phyloP scores from a whole-genome alignment of 2,329 filamentous ascomycete species.

The Talaromyces atroroseus region DNA sequence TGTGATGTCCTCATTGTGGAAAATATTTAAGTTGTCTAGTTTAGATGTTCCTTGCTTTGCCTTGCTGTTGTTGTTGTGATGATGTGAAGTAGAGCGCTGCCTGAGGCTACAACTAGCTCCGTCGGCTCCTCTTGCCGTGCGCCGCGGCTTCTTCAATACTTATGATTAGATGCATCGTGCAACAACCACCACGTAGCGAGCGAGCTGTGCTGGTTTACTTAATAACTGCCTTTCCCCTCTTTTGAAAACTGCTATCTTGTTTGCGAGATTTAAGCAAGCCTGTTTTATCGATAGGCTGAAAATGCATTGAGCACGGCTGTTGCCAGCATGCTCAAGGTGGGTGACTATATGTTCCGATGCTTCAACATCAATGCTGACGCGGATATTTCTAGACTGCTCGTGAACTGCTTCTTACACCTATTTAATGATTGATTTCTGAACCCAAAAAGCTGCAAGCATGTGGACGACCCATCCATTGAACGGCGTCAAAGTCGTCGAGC shows the following conservation, averaged over 20 bases:
- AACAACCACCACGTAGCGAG: too few relatives aligned
- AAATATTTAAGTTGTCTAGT: too few relatives aligned
- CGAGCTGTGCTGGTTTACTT: too few relatives aligned
- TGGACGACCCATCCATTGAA: constrained; percentile 41
- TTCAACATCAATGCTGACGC: neutral
- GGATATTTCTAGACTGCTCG: neutral
- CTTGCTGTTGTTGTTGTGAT: neutral
- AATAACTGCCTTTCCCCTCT: neutral
- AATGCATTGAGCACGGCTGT: neutral
- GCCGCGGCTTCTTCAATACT: too few relatives aligned
- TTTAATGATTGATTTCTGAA: neutral
- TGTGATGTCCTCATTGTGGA: neutral
- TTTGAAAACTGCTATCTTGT: neutral
- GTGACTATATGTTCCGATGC: neutral
- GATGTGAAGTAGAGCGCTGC: too few relatives aligned
- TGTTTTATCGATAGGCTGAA: neutral
- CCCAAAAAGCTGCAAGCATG: neutral
- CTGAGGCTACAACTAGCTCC: too few relatives aligned
- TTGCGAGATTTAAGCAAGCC: neutral
- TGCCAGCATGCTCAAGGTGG: neutral
- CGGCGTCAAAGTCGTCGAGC: constrained; percentile 59
- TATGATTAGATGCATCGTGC: too few relatives aligned
- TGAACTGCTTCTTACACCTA: neutral
- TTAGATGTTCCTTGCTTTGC: neutral
- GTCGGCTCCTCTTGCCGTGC: too few relatives aligned